Base-by-base conservation (phyloP, 2,329 filamentous ascomycete species). In the Nigrospora oryzae region DNA sequence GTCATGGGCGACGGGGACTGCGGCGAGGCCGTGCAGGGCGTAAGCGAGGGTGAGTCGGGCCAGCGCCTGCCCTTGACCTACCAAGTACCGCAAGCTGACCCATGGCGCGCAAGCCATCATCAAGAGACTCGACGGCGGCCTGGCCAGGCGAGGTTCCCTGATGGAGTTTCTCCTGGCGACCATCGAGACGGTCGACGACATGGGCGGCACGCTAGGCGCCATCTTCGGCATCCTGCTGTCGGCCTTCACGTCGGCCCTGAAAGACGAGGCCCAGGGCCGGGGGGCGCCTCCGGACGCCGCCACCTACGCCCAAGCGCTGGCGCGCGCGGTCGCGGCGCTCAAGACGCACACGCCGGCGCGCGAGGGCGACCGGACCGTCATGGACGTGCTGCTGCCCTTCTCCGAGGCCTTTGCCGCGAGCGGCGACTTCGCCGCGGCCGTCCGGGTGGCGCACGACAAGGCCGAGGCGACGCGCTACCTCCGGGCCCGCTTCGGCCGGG, bases 371-470 rank as follows among this genome's bases (percentile, higher is more conserved):
- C 50, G 53, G 2, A 54, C 51, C 2, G 50, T 54, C 37, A 55
- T 55, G 53, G 50, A 55, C 38, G 53, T 54, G 1, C 31, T 55
- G 1, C 38, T 55, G 11, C 53, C 51, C 3, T 55, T 55, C 37
- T 36, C 53, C 2, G 44, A 53, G 12, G 45, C 43, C 6, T 55
- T 54, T 38, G 50, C 45, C 11, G 16, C 40, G 37, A 48, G 45
- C 13, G 36, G 33, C 14, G 46, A 53, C 38, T 49, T 55, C 31
- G 37, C 40, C 16, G 43, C 43, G 13, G 81, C 49, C 77, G 81
- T 51, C 17, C 46, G 47, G 23, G 51, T 56, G 2, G 57, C 58
- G 4, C 47, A 46, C 5, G 52, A 57, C n/a, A 60, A 58, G 49
- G 58, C 58, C 3, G 56, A 60, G 46, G 57, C 49, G 0, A 60